phyloP scores from a whole-genome alignment of 169 alveolate genomes.

The Eimeria sp. region DNA sequence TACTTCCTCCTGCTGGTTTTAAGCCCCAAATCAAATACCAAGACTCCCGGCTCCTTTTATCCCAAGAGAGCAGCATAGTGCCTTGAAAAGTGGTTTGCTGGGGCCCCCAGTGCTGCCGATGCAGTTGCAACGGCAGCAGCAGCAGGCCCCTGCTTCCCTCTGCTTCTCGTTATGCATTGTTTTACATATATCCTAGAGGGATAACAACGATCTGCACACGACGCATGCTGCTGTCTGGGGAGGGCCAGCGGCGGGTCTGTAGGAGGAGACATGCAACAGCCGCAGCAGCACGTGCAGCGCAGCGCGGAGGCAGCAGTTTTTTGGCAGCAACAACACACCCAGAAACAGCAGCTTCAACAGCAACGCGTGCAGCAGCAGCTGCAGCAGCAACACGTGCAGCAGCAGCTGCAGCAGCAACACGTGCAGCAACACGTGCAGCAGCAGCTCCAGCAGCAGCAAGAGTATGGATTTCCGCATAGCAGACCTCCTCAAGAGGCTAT shows the following conservation, averaged over 20 bases:
- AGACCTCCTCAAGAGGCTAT: not conserved
- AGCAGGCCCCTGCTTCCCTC: not conserved
- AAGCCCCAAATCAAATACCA: not conserved
- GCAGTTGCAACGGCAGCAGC: not conserved
- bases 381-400: too few relatives aligned
- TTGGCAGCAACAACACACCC: not conserved
- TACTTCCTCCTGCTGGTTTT: not conserved
- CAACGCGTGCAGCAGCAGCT: not conserved
- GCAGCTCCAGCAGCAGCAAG: conserved; percentile 58
- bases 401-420: not conserved
- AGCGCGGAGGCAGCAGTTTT: not conserved
- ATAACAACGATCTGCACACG: not conserved
- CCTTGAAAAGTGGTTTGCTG: too few relatives aligned
- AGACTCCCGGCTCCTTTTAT: not conserved
- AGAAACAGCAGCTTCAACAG: conserved; percentile 15
- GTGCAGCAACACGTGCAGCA: conserved; percentile 35
- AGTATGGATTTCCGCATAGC: conserved; percentile 5
- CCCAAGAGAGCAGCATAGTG: not conserved
- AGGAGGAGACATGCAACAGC: conserved; percentile 29
- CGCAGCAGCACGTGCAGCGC: conserved; percentile 35
- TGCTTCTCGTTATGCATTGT: not conserved
- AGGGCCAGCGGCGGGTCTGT: conserved; percentile 24
- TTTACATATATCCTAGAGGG: not conserved
- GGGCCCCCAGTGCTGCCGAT: not conserved
- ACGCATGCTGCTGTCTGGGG: conserved; percentile 28